Conservation (phyloP, 148 eudicot genomes). For the Dysphania ambrosioides region DNA sequence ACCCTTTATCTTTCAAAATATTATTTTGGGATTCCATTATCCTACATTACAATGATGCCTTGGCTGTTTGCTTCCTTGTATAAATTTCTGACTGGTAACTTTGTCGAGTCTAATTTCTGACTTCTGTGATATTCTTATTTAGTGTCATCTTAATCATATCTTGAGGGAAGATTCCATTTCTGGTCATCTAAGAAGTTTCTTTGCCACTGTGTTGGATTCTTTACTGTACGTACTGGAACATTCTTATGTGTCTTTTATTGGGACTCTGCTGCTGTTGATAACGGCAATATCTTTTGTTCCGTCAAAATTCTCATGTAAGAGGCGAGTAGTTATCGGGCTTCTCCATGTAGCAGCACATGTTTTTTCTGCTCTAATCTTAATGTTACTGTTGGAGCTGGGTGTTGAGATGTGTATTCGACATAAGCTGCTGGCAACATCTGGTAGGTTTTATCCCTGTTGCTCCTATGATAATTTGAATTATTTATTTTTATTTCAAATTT, state of each 20-base stretch:
- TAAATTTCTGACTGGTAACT: neutral
- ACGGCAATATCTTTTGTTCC: conserved; percentile 83
- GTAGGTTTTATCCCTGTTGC: conserved; percentile 28
- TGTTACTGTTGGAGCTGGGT: conserved; percentile 89
- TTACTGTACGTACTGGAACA: conserved; percentile 61
- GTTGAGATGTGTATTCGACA: conserved; percentile 91
- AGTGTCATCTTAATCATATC: conserved; percentile 93
- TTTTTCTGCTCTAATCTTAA: conserved; percentile 81
- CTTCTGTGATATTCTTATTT: conserved; percentile 14
- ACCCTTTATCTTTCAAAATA: neutral
- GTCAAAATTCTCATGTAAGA: conserved; percentile 77
- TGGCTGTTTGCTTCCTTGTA: neutral
- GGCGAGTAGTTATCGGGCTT: conserved; percentile 59
- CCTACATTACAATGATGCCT: neutral
- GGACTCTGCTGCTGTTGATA: conserved; percentile 60
- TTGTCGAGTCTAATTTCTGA: neutral
- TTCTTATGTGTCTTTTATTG: conserved; percentile 71
- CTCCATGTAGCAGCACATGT: conserved; percentile 93
- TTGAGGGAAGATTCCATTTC: conserved; percentile 73
- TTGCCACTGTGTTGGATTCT: conserved; percentile 71
- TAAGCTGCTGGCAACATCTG: conserved; percentile 84
- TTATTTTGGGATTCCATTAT: neutral
- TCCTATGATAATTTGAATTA: neutral
- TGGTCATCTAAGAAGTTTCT: conserved; percentile 84
- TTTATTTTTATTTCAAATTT: neutral